Evolutionary conservation across 345 rosid genomes (phyloP).

Genomic region (Syzygium aromaticum): DNA sequence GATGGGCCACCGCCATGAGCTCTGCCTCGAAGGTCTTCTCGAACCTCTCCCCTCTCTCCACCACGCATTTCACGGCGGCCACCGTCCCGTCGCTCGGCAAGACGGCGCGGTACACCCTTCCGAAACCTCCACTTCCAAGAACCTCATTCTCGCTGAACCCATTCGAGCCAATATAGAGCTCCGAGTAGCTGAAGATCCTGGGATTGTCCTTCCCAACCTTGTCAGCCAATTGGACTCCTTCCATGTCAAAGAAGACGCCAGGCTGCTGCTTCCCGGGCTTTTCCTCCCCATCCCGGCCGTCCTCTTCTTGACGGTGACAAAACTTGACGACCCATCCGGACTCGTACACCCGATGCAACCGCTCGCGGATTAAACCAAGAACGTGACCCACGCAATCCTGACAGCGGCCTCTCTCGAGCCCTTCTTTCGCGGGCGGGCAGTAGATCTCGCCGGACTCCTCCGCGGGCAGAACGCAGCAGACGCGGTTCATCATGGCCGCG

Average conservation of each 20-base stretch:
- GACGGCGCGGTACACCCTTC: conserved; percentile 66
- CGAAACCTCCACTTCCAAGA: conserved; percentile 95
- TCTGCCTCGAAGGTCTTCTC: conserved; percentile 96
- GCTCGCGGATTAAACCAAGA: conserved; percentile 23
- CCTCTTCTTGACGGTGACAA: background rate
- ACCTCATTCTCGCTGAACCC: conserved; percentile 62
- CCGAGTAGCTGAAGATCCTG: conserved; percentile 80
- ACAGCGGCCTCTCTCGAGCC: conserved; percentile 8
- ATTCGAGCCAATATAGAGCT: conserved; percentile 85
- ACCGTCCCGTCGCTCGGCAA: conserved; percentile 82
- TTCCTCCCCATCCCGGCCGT: background rate
- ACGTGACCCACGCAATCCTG: conserved; percentile 46
- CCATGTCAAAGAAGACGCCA: conserved; percentile 52
- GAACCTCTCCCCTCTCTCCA: conserved; percentile 81
- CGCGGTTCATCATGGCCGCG: conserved; percentile 36
- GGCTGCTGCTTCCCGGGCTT: conserved; percentile 4
- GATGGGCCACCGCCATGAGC: conserved; percentile 85
- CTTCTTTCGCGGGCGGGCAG: background rate
- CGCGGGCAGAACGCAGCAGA: conserved; percentile 56
- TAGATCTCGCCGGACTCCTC: conserved; percentile 33
- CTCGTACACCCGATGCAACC: conserved; percentile 29
- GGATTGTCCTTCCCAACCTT: conserved; percentile 77
- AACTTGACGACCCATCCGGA: conserved; percentile 32
- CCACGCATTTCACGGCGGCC: conserved; percentile 88
- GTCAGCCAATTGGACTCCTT: conserved; percentile 69